Evolutionary conservation across 345 rosid genomes (phyloP), one percentile per base, ranked within the genome.

Genomic region (Brassica carinata): DNA sequence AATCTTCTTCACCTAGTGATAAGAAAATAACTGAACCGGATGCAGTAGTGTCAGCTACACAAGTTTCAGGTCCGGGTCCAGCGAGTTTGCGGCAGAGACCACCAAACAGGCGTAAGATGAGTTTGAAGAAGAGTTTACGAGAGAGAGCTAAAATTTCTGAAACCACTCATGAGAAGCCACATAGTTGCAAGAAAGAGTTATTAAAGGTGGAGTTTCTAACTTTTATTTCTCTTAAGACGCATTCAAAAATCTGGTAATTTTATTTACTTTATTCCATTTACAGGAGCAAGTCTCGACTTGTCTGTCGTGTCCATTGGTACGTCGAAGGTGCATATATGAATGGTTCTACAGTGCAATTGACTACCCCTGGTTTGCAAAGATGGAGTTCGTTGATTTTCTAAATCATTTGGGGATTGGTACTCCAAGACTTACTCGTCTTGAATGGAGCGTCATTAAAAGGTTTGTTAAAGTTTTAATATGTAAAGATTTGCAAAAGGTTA

Each of bases 391-490:
- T 69, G 97, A 92, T 78, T 96, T 92, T 80, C 83, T 96, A 72
- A 87, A 90, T 84, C 99, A 96, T 83, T 94, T 91, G 64, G 95
- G 99, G 66, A 88, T 96, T 67, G 97, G 90, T 69, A 91, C 90
- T 84, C 96, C 97, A 64, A 87, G 94, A 79, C 90, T 96, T 84
- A 89, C 96, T 69, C 97, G 91, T 78, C 88, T 91, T 74, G 99
- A 94, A 86, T 96, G 98, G 99, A 95, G 98, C 83, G 97, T 96
- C 81, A 92, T 96, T 85, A 87, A 95, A 86, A 91, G 97, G 99
- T 92, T 77, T 15, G 57, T 33, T 53, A 26, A 71, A 19, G 31
- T 66, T 13, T 3, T 34, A 13, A 59, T 18, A 79, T 53, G 31
- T 34, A 36, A 74, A 36, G 61, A 53, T 27, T 67, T 11, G 15